Conservation (phyloP, 2,329 filamentous ascomycete species). For the Arthrocladium fulminans region DNA sequence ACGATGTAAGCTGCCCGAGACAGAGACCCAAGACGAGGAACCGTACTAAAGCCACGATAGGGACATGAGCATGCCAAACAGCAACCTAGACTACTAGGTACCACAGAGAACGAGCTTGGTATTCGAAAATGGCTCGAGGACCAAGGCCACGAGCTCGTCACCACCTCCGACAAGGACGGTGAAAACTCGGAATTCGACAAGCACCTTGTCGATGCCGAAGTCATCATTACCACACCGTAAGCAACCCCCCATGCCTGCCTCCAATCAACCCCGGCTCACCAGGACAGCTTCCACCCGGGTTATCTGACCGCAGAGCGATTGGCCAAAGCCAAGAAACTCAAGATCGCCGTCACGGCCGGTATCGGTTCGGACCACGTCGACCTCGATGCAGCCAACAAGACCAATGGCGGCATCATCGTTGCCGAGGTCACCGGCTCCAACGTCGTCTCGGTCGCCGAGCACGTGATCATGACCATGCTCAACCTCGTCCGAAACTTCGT, state of each 20-base stretch:
- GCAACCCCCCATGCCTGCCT: slow-evolving; percentile 8
- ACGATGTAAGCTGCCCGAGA: slow-evolving; percentile 57
- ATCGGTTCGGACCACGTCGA: slow-evolving; percentile 98
- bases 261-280: not conserved
- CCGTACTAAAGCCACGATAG: slow-evolving; percentile 28
- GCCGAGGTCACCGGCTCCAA: slow-evolving; percentile 97
- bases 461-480: slow-evolving; percentile 99
- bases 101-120: slow-evolving; percentile 96
- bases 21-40: slow-evolving; percentile 3
- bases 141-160: slow-evolving; percentile 85
- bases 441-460: slow-evolving; percentile 96
- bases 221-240: slow-evolving; percentile 98
- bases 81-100: slow-evolving; percentile 81
- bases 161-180: slow-evolving; percentile 95
- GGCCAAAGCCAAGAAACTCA: slow-evolving; percentile 97
- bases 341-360: slow-evolving; percentile 92
- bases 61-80: slow-evolving; percentile 78
- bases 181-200: slow-evolving; percentile 88
- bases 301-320: slow-evolving; percentile 96
- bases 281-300: slow-evolving; percentile 80
- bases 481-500: slow-evolving; percentile 95
- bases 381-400: slow-evolving; percentile 92
- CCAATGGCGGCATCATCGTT: slow-evolving; percentile 94
- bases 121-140: slow-evolving; percentile 96
- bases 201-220: slow-evolving; percentile 90